Evolutionary conservation across 148 eudicot species (phyloP).

Genomic region (Gaultheria prostrata): DNA sequence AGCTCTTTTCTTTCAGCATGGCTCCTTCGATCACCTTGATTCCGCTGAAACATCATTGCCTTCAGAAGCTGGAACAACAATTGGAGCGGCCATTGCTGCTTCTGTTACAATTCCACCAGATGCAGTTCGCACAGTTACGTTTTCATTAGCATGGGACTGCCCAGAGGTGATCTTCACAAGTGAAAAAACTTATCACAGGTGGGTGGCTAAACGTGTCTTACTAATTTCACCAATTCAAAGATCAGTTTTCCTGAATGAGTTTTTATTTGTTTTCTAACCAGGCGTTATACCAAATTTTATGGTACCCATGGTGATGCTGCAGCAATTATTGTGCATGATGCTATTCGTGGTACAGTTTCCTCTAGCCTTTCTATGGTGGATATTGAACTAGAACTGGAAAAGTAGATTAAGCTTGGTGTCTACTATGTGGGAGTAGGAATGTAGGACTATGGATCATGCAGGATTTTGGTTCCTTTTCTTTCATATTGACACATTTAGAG

Average conservation of each 20-base stretch:
- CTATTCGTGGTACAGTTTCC: constrained; percentile 55
- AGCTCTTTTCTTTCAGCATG: constrained; percentile 39
- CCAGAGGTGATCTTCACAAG: constrained; percentile 67
- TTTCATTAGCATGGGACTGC: constrained; percentile 95
- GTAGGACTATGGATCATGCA: neutral
- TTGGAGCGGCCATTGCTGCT: constrained; percentile 97
- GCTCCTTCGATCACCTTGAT: constrained; percentile 69
- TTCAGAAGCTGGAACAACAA: constrained; percentile 67
- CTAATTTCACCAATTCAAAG: neutral
- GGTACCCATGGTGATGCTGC: constrained; percentile 68
- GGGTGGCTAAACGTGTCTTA: constrained; percentile 5
- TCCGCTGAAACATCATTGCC: constrained; percentile 48
- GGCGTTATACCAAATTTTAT: constrained; percentile 94
- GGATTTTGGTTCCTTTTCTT: neutral
- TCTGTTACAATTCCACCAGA: constrained; percentile 66
- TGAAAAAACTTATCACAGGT: constrained; percentile 82
- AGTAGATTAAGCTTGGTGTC: neutral
- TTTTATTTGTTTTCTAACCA: constrained; percentile 23
- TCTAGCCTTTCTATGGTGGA: neutral
- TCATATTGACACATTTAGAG: neutral
- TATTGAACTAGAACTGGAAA: neutral
- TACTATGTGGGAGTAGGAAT: neutral
- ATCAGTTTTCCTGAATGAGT: neutral
- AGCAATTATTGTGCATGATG: constrained; percentile 81
- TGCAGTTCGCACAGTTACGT: constrained; percentile 55